Percentiles rank a stretch among this genome's conserved stretches.
phyloP scores from a whole-genome alignment of 805 yeast species.

The Naumovozyma castellii region DNA sequence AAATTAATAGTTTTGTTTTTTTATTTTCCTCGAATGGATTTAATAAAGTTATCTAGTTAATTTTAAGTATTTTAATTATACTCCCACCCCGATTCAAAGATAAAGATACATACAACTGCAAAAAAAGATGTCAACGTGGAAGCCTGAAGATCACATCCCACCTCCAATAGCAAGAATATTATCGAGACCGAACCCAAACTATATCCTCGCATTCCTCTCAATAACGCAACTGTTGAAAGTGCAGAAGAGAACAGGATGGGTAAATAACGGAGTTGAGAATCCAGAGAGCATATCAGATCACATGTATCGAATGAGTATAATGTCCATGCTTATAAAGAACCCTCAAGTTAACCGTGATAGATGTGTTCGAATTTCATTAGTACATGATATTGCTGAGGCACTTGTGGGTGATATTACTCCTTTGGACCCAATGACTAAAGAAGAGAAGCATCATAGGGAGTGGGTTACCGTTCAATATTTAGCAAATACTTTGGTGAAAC shows the following conservation, averaged over 20 bases:
- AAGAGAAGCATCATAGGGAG: constrained; percentile 81
- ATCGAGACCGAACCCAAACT: constrained; percentile 29
- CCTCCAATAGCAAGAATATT: constrained; percentile 27
- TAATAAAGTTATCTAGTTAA: too few relatives aligned
- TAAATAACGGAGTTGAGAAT: constrained; percentile 43
- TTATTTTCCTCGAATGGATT: too few relatives aligned
- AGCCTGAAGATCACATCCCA: constrained; percentile 38
- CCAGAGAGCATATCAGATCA: constrained; percentile 76
- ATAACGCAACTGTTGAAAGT: constrained; percentile 62
- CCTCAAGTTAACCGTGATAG: constrained; percentile 46
- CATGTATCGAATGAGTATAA: constrained; percentile 88
- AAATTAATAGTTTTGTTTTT: too few relatives aligned
- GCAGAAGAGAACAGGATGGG: constrained; percentile 90
- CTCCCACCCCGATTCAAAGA: too few relatives aligned
- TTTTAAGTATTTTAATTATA: too few relatives aligned
- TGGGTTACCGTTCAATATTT: constrained; percentile 59
- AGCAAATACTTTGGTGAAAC: constrained; percentile 42
- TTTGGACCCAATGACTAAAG: constrained; percentile 57
- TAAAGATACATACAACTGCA: too few relatives aligned
- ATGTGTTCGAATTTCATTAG: constrained; percentile 77
- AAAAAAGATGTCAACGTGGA: constrained; percentile 27
- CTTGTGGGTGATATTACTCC: constrained; percentile 95
- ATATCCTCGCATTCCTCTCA: constrained; percentile 47
- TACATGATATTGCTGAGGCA: constrained; percentile 91
- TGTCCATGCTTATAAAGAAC: constrained; percentile 54